A percentile compares a stretch with the other conserved stretches of the same genome.
Evolutionary conservation across 2,329 filamentous ascomycete genomes (phyloP).

Genomic region (Colletotrichum acutatum): DNA sequence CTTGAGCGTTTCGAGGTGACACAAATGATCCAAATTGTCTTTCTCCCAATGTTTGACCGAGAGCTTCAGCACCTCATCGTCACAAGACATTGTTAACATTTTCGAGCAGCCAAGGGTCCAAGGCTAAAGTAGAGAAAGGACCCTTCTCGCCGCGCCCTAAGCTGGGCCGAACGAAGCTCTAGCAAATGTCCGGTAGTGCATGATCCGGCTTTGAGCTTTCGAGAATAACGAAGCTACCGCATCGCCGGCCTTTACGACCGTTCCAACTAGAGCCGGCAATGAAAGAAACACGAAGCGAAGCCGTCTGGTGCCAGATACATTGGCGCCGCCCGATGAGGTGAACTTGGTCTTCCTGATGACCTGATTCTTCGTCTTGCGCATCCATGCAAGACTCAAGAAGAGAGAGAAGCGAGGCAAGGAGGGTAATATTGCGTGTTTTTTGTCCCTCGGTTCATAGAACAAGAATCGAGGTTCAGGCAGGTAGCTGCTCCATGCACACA

Average conservation of each 20-base stretch:
- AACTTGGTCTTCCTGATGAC: neutral
- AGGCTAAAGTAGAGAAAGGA: neutral
- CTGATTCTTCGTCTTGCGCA: neutral
- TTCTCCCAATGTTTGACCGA: neutral
- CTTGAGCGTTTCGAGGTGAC: neutral
- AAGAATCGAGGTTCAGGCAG: neutral
- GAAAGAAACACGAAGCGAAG: neutral
- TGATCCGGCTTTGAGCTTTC: neutral
- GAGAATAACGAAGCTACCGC: neutral
- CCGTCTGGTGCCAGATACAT: neutral
- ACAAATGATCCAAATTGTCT: neutral
- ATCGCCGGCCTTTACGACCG: neutral
- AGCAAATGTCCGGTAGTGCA: neutral
- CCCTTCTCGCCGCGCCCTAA: neutral
- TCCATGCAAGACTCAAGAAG: neutral
- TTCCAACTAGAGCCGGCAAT: neutral
- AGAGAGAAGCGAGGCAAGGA: neutral
- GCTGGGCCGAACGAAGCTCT: neutral
- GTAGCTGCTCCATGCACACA: constrained; percentile 1
- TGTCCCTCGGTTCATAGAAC: neutral
- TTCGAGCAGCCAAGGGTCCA: neutral
- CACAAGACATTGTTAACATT: neutral
- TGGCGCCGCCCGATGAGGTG: neutral
- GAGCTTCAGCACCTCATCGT: neutral
- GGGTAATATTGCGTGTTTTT: neutral